Evolutionary conservation across 2,329 filamentous ascomycete species (phyloP).

Genomic region (Simplicillium sp.): DNA sequence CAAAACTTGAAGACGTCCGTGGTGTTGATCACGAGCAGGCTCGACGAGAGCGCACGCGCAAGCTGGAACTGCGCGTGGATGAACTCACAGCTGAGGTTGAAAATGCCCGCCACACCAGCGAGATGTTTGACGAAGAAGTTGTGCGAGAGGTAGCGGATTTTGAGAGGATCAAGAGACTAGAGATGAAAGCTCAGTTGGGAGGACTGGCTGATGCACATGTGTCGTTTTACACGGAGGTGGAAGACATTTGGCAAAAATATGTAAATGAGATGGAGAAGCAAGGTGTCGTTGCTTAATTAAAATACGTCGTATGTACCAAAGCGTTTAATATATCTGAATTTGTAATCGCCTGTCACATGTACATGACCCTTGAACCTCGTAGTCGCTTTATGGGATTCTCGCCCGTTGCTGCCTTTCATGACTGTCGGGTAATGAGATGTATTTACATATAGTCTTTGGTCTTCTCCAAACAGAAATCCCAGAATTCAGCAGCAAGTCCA

Average conservation of each 20-base stretch:
- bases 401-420: no score
- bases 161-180: slow-evolving; percentile 88
- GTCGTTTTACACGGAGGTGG: slow-evolving; percentile 72
- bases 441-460: no score
- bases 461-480: no score
- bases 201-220: slow-evolving; percentile 78
- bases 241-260: slow-evolving; percentile 82
- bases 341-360: no score
- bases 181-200: slow-evolving; percentile 83
- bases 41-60: slow-evolving; percentile 76
- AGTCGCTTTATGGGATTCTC: no score
- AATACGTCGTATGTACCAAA: neutral
- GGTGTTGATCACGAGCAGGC: slow-evolving; percentile 94
- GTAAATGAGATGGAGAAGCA: slow-evolving; percentile 79
- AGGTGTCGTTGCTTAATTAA: slow-evolving; percentile 19
- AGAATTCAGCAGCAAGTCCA: no score
- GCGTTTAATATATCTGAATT: no score
- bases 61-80: slow-evolving; percentile 86
- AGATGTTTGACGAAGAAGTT: slow-evolving; percentile 94
- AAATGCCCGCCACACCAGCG: slow-evolving; percentile 72
- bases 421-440: no score
- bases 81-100: slow-evolving; percentile 86
- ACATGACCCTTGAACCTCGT: no score
- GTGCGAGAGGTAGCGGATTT: slow-evolving; percentile 89
- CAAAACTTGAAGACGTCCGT: slow-evolving; percentile 92